Percentiles rank a stretch among this genome's conserved stretches.
These are phyloP conservation scores for Rhododendron griersonianum DNA, from an alignment of 148 eudicot species.

Conservation along the genomic window DNA sequence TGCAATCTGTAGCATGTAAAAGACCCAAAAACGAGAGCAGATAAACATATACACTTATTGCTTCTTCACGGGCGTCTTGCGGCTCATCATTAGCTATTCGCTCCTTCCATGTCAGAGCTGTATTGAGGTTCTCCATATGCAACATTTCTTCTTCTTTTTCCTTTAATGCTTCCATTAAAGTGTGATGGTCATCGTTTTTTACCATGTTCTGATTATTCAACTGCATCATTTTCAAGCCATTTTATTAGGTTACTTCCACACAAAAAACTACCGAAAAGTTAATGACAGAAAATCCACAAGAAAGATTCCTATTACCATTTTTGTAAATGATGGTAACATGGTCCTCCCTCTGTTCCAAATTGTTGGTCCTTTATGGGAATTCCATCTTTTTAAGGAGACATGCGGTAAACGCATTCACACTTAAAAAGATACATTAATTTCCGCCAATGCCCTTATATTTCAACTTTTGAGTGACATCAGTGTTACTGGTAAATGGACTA, in stretches of 20 bases:
- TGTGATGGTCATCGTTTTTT: background rate
- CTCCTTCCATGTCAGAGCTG: conserved; percentile 7
- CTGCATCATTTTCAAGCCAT: conserved; percentile 5
- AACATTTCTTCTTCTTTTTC: background rate
- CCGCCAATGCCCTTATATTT: no score
- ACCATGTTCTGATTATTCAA: background rate
- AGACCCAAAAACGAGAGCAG: background rate
- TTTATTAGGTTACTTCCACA: background rate
- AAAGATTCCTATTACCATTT: background rate
- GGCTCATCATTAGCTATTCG: conserved; percentile 14
- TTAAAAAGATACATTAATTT: no score
- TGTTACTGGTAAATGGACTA: no score
- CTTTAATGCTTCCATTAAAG: conserved; percentile 8
- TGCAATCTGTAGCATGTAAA: background rate
- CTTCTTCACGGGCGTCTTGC: conserved; percentile 23
- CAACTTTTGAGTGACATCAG: no score
- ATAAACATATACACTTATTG: conserved; percentile 1
- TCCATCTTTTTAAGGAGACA: no score
- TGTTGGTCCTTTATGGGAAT: no score
- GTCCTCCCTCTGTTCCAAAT: background rate
- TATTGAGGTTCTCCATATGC: background rate
- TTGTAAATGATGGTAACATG: background rate
- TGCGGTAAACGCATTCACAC: no score
- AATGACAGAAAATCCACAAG: background rate
- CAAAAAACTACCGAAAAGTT: background rate